phyloP scores from a whole-genome alignment of 345 rosid species.

The Gossypium raimondii region DNA sequence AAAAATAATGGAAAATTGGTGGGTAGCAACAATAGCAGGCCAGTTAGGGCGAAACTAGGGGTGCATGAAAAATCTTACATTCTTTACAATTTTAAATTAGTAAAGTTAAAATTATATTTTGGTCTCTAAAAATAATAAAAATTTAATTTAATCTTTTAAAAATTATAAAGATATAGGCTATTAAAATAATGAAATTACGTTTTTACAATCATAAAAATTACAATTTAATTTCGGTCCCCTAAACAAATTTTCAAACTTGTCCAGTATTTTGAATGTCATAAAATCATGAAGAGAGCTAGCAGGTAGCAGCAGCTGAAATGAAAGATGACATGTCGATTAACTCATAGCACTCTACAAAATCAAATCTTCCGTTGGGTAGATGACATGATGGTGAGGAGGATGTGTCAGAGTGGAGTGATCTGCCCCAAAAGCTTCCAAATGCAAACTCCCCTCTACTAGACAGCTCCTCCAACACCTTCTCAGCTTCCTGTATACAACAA shows the following conservation, averaged over 20 bases:
- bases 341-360: conserved; percentile 26
- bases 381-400: neutral
- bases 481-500: conserved; percentile 52
- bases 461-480: conserved; percentile 47
- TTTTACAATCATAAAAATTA: too few relatives aligned
- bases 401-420: conserved; percentile 21
- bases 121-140: rapidly evolving
- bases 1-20: too few relatives aligned
- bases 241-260: too few relatives aligned
- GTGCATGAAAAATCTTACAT: too few relatives aligned
- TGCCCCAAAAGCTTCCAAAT: conserved; percentile 92
- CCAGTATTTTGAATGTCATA: neutral
- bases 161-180: too few relatives aligned
- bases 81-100: too few relatives aligned
- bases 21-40: too few relatives aligned
- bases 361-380: conserved; percentile 21
- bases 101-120: too few relatives aligned
- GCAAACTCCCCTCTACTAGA: conserved; percentile 63
- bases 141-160: too few relatives aligned
- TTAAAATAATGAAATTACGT: too few relatives aligned
- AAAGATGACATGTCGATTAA: neutral
- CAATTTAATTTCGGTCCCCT: too few relatives aligned
- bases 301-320: neutral
- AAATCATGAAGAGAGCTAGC: neutral
- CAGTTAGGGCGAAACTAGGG: too few relatives aligned